Percentiles rank a stretch among this genome's conserved stretches.
Conservation (phyloP, 768 basidiomycete genomes). For the Cubamyces lactineus region DNA sequence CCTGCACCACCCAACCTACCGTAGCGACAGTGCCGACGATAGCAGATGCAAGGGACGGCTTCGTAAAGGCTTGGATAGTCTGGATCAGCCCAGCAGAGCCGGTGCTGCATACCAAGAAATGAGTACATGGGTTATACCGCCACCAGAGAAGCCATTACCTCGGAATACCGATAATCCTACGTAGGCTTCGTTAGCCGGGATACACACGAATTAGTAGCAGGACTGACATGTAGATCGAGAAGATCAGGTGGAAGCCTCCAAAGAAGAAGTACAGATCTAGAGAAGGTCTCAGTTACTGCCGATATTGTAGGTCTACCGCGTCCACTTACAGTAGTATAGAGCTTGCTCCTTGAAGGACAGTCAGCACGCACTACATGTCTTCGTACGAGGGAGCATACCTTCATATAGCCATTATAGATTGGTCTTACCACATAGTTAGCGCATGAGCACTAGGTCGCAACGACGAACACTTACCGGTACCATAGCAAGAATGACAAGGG, state of each 20-base stretch:
- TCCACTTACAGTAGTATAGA: slow-evolving; percentile 81
- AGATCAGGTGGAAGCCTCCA: slow-evolving; percentile 91
- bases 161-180: slow-evolving; percentile 92
- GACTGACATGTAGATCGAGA: slow-evolving; percentile 87
- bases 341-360: slow-evolving; percentile 74
- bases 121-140: background rate
- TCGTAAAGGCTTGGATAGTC: slow-evolving; percentile 79
- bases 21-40: slow-evolving; percentile 82
- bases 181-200: slow-evolving; percentile 21
- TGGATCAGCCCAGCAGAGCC: slow-evolving; percentile 96
- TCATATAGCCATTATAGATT: slow-evolving; percentile 97
- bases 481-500: slow-evolving; percentile 86
- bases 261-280: slow-evolving; percentile 97
- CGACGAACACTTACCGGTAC: slow-evolving; percentile 72
- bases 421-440: slow-evolving; percentile 55
- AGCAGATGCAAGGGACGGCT: slow-evolving; percentile 75
- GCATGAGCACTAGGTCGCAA: background rate
- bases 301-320: slow-evolving; percentile 32
- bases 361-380: slow-evolving; percentile 28
- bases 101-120: slow-evolving; percentile 53
- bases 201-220: background rate
- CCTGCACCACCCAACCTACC: slow-evolving; percentile 87
- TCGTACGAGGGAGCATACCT: slow-evolving; percentile 51
- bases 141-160: slow-evolving; percentile 50
- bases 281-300: slow-evolving; percentile 55